phyloP scores from a whole-genome alignment of 2,329 filamentous ascomycete genomes.

The Aspergillus melleus region DNA sequence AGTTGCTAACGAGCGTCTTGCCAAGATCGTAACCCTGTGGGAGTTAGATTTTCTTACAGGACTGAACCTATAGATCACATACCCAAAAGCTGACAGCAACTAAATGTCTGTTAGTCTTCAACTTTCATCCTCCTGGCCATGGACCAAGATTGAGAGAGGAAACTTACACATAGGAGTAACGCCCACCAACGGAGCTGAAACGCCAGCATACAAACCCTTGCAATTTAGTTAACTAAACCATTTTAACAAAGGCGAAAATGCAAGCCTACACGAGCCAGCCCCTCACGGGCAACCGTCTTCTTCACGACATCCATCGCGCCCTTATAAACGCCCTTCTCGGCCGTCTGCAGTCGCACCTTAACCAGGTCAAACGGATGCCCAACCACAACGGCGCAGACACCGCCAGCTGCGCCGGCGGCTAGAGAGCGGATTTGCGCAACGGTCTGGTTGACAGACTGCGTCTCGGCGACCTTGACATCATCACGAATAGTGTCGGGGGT shows the following conservation, averaged over 20 bases:
- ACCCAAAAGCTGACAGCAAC: slow-evolving; percentile 69
- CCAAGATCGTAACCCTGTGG: slow-evolving; percentile 88
- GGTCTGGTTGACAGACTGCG: slow-evolving; percentile 43
- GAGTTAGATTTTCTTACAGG: background rate
- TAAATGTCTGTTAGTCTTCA: slow-evolving; percentile 24
- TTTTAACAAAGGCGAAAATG: accelerated
- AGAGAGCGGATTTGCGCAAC: slow-evolving; percentile 74
- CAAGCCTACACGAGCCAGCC: slow-evolving; percentile 58
- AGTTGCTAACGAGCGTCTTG: slow-evolving; percentile 76
- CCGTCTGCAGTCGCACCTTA: slow-evolving; percentile 95
- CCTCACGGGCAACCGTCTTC: slow-evolving; percentile 85
- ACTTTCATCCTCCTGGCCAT: no score
- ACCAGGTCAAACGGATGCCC: slow-evolving; percentile 97
- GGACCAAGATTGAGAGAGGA: background rate
- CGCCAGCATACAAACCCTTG: slow-evolving; percentile 89
- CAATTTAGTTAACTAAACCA: slow-evolving; percentile 8
- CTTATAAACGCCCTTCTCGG: slow-evolving; percentile 87
- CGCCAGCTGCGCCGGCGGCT: slow-evolving; percentile 86
- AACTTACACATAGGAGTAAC: slow-evolving; percentile 98
- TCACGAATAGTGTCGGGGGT: slow-evolving; percentile 31
- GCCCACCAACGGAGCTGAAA: slow-evolving; percentile 88
- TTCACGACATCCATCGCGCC: slow-evolving; percentile 88
- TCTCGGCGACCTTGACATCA: slow-evolving; percentile 27
- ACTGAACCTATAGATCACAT: slow-evolving; percentile 22
- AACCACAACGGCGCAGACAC: slow-evolving; percentile 89